Evolutionary conservation across 345 rosid genomes (phyloP), one percentile per base, ranked within the genome.

Genomic region (Salix koriyanagi): DNA sequence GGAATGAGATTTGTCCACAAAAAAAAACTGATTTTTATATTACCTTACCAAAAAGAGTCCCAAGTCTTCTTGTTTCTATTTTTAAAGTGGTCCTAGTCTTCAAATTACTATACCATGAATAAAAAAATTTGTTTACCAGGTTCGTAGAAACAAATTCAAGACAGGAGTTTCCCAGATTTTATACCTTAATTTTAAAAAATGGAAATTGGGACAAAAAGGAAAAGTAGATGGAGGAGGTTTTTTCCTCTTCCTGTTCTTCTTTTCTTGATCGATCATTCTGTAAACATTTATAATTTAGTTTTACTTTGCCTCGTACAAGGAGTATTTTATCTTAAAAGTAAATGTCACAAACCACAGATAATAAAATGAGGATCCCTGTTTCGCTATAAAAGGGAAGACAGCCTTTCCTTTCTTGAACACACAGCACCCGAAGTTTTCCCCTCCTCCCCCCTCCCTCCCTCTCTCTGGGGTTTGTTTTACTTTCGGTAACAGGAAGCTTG

Each of bases 331-430:
- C 36, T 54, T 5, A 21, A 50, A 50, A 50, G 56, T 50, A 50
- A 50, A 50, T 6, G 56, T 6, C n/a, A 50, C 56, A 6, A 16
- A 50, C 21, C 21, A 6, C 6, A 50, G 76, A 37, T 15, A 42
- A 69, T 13, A 41, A 69, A 58, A 48, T n/a, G 32, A 70, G 28
- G 60, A 42, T 32, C 36, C 10, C 64, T 83, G 76, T 81, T 74
- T 78, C 39, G 75, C 86, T 81, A 83, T 79, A 83, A 81, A 81
- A 77, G 76, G 86, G 84, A 73, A 76, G 70, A 67, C 19, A 6
- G 10, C 56, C 77, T 82, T 86, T 84, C 89, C 87, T 76, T 86
- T 84, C 78, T 82, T 41, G 85, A 83, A 72, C 86, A 44, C 56
- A 48, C 15, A 11, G 41, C 15, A 11, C 1, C 28, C n/a, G 6